Evolutionary conservation across 179 eudicot species (phyloP).

Genomic region (Carnegiea gigantea): DNA sequence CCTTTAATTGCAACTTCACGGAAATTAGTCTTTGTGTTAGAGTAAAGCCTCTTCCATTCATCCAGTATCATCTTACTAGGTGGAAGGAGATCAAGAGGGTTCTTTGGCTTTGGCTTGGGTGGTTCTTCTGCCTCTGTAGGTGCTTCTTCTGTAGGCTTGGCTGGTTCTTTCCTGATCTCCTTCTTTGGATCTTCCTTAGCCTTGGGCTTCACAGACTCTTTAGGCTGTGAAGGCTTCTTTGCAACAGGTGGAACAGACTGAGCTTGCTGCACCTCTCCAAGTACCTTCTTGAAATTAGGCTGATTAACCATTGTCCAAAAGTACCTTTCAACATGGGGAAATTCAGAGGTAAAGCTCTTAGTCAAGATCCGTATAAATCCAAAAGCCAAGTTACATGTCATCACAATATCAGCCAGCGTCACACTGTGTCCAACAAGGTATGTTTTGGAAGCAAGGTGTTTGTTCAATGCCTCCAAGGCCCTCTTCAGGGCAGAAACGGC

Average conservation of each 20-base stretch:
- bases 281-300: constrained; percentile 58
- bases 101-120: constrained; percentile 85
- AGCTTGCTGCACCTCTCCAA: constrained; percentile 62
- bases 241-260: constrained; percentile 52
- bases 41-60: constrained; percentile 94
- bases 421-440: constrained; percentile 64
- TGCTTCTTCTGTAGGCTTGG: constrained; percentile 46
- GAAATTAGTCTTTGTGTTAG: constrained; percentile 84
- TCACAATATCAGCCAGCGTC: constrained; percentile 67
- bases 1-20: constrained; percentile 90
- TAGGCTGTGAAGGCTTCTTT: constrained; percentile 41
- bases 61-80: constrained; percentile 85
- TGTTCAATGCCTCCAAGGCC: constrained; percentile 59
- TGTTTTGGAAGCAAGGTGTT: constrained; percentile 63
- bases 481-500: constrained; percentile 64
- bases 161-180: constrained; percentile 48
- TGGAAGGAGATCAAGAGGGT: constrained; percentile 80
- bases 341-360: constrained; percentile 72
- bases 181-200: constrained; percentile 64
- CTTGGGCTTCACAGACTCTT: constrained; percentile 49
- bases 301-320: constrained; percentile 78
- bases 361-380: constrained; percentile 57
- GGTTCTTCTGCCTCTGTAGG: constrained; percentile 61
- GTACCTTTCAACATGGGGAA: constrained; percentile 79
- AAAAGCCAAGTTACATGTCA: constrained; percentile 45